Conservation (phyloP, 305 asterid species). For the Salvia sclarea region DNA sequence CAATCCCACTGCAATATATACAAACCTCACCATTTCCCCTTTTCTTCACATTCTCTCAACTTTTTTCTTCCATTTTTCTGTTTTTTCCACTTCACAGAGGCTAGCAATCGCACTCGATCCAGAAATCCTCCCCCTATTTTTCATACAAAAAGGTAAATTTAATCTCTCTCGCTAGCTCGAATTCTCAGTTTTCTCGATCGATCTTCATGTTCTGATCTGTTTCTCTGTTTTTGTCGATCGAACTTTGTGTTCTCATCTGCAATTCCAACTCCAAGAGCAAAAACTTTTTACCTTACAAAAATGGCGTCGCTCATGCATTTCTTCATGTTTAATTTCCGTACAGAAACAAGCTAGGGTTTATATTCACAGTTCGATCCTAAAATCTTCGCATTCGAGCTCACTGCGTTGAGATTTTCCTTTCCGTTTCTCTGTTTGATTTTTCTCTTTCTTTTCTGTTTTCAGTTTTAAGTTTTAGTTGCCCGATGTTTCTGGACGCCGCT, state of each 20-base stretch:
- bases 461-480: not conserved
- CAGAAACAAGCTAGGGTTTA: too few species aligned
- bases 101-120: not conserved
- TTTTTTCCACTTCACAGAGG: not conserved
- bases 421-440: not conserved
- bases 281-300: too few species aligned
- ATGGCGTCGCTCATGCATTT: too few species aligned
- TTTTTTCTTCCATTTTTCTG: not conserved
- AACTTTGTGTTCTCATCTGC: too few species aligned
- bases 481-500: not conserved
- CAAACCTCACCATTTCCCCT: not conserved
- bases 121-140: not conserved
- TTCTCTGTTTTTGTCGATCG: too few species aligned
- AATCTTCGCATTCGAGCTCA: not conserved
- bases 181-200: too few species aligned
- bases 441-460: not conserved
- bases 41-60: not conserved
- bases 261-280: too few species aligned
- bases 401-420: not conserved
- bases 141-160: too few species aligned
- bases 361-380: not conserved
- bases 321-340: too few species aligned
- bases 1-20: not conserved
- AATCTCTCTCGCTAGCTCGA: too few species aligned
- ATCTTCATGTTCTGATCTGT: too few species aligned